Base-by-base conservation (phyloP, 768 basidiomycete species). In the Mycena latifolia region DNA sequence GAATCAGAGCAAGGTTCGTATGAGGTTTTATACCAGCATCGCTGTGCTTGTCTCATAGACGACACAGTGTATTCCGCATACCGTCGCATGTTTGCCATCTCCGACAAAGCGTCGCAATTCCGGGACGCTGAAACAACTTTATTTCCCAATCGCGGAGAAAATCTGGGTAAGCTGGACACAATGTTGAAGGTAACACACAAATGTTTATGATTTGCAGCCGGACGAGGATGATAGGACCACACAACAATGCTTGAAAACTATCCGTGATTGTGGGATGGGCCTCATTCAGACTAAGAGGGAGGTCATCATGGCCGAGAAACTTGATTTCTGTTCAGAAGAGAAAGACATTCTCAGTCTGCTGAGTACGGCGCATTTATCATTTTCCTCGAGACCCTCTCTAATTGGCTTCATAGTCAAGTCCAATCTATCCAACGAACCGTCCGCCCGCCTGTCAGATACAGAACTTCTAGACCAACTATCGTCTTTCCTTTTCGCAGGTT, bases 401-500 rank as follows among this genome's bases (percentile, higher is more conserved):
- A 63, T 43, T 57, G 66, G 25, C 9, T 17, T 45, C 37, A 1
- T 67, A 91, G 90, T 91, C 67, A 85, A 86, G 75, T 85, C 88
- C 17, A 90, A 90, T 74, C 78, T 88, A 15, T 81, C 83, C 12
- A 77, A 76, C 24, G 81, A 84, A 59, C 69, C 79, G 5, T 77
- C 80, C 8, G 79, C 80, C 65, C 80, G 82, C 18, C 74, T 92
- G 53, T 82, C 86, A n/a, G 90, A 92, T 66, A 73, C 82, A 29
- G 89, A 89, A 53, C 77, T 90, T n/a, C 77, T 89, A 10, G 86
- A 87, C 65, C 88, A 89, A 73, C 85, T 89, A 69, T 84, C 85
- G n/a, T 88, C 88, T 31, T 86, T 91, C 75, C 79, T 91, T 61
- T 85, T 89, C 45, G 88, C 85, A 3, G 90, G 90, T 15, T 86